Evolutionary conservation across 2,329 filamentous ascomycete species (phyloP).

Genomic region (Sporothrix pallida): DNA sequence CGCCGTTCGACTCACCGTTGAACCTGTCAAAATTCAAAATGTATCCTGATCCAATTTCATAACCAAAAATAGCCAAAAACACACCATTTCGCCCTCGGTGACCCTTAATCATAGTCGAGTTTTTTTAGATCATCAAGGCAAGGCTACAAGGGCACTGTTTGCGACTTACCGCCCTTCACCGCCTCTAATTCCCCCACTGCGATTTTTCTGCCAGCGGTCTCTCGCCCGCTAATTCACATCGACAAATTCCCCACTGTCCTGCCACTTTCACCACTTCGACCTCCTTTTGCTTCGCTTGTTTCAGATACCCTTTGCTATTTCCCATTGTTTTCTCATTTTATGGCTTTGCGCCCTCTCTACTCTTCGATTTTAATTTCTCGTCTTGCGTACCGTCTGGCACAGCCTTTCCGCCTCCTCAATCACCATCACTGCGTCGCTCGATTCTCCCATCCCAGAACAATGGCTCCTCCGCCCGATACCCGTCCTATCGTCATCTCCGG

Average conservation of each 20-base stretch:
- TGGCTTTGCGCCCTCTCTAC: conserved; percentile 3
- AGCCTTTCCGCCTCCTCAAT: background rate
- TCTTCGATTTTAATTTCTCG: background rate
- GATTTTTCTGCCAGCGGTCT: conserved; percentile 17
- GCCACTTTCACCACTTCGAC: background rate
- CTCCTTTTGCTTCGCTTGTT: background rate
- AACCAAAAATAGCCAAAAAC: too few relatives aligned
- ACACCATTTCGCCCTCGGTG: background rate
- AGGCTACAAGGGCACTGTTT: background rate
- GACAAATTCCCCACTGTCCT: conserved; percentile 8
- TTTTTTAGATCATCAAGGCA: background rate
- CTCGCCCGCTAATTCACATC: conserved; percentile 13
- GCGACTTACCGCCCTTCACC: conserved; percentile 16
- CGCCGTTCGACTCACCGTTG: background rate
- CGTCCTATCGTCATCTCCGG: conserved; percentile 79
- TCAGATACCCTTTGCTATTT: background rate
- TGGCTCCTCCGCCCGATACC: conserved; percentile 52
- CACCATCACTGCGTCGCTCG: background rate
- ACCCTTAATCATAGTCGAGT: background rate
- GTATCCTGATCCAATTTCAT: background rate
- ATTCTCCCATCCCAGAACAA: conserved; percentile 20
- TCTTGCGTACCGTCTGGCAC: background rate
- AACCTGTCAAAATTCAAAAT: background rate
- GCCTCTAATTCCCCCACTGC: conserved; percentile 15
- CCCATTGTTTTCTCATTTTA: background rate